Conservation (phyloP, 2,329 filamentous ascomycete genomes). For the Arthrobotrys entomopaga region DNA sequence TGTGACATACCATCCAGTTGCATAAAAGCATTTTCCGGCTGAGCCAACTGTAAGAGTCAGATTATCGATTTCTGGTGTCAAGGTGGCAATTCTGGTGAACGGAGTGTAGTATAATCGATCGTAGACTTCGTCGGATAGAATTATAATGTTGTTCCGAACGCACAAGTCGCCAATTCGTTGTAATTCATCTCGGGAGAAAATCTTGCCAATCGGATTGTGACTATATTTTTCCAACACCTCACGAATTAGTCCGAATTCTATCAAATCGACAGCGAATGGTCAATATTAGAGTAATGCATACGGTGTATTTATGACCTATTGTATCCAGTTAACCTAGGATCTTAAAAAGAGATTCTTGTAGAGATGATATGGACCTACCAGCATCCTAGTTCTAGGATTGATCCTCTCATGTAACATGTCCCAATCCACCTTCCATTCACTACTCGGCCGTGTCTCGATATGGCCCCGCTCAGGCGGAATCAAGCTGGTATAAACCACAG, state of each 20-base stretch:
- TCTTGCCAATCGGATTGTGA: conserved; percentile 97
- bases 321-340: conserved; percentile 10
- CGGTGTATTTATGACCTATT: conserved; percentile 66
- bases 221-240: conserved; percentile 56
- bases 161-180: conserved; percentile 86
- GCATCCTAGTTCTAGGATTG: conserved; percentile 91
- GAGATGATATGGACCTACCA: conserved; percentile 72
- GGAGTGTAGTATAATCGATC: conserved; percentile 94
- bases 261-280: background rate
- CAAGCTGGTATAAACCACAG: conserved; percentile 93
- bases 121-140: conserved; percentile 92
- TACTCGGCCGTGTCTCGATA: conserved; percentile 80
- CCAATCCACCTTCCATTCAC: conserved; percentile 89
- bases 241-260: background rate
- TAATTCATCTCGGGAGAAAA: conserved; percentile 85
- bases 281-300: conserved; percentile 59
- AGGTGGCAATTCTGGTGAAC: conserved; percentile 89
- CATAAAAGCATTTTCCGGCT: conserved; percentile 98
- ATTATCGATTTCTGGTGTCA: conserved; percentile 87
- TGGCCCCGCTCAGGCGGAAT: conserved; percentile 85
- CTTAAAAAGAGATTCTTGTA: background rate
- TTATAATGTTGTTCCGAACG: conserved; percentile 92
- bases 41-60: conserved; percentile 94
- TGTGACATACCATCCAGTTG: conserved; percentile 78
- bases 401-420: conserved; percentile 82